Evolutionary conservation across 1,139 yeast genomes (phyloP), one percentile per base, ranked within the genome.

Genomic region (Lodderomyces parapsilosis): DNA sequence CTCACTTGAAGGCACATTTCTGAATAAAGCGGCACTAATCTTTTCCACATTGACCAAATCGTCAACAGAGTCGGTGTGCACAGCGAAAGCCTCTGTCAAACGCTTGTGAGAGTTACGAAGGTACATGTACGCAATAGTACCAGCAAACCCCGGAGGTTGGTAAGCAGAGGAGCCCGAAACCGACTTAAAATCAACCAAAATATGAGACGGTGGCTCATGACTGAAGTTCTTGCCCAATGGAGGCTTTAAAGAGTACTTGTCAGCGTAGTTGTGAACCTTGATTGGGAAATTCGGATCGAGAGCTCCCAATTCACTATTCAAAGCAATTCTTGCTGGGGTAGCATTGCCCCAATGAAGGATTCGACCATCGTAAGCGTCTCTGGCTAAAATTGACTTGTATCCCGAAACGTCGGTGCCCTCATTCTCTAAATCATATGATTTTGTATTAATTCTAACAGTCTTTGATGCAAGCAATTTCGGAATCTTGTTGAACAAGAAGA

Each of bases 11-110:
- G 96, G 93, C 42, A 89, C 75, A 54, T 88, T 86, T 56, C 83
- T 78, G 62, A 88, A 89, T 45, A 89, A 68, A 2, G 94, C 94
- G 20, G 94, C 90, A 43, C 91, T 80, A 38, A 84, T 72, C 50
- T 81, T 79, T 49, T 86, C 90, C 42, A 80, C 74, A 44, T 82
- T 68, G 15, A 81, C 74, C 43, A 81, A 76, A 45, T 83, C 83
- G 45, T 73, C 75, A 1, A 83, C 81, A 3, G 80, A 71, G 48
- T 72, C 65, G 38, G 89, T 78, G 49, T 80, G 81, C 38, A 87
- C 81, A 8, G 86, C 81, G 66, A 85, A 87, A 0, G 95, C 84
- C 65, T 89, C 96, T 0, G 96, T 86, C 47, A 89, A 69, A 53
- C 88, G 73, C 53, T 74, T 78, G 42, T 76, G 76, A 31, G 78